Evolutionary conservation across 2,329 filamentous ascomycete genomes (phyloP), one percentile per base, ranked within the genome.

Genomic region (Apiospora hydei): DNA sequence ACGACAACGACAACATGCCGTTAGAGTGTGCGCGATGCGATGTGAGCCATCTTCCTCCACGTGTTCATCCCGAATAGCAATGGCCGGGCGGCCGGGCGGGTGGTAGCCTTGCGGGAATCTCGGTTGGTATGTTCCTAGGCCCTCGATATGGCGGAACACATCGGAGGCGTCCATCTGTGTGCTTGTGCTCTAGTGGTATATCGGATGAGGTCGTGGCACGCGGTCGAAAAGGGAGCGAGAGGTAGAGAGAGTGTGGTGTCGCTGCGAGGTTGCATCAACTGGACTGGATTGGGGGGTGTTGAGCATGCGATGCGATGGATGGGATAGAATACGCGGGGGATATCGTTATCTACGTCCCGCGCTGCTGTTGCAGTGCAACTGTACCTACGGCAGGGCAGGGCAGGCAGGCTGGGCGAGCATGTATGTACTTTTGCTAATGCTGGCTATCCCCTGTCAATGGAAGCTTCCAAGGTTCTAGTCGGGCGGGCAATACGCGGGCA

Each of bases 1-100:
- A 81, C 93, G 89, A 82, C 93, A 96, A 74, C 93, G 90, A 79
- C 92, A 94, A 79, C 93, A 95, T 30, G 93, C 93, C 69, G 93
- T 94, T 78, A 96, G 82, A 7, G 93, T 95, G 80, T 95, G 93
- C 43, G 93, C 93, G 76, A 95, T 91, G 76, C 92, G 87, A 78
- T 89, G 85, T 72, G 88, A 82, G 77, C 85, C 83, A 72, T 89
- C 88, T 70, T 78, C 83, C 72, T 89, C 88, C 66, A 81, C 83
- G 44, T 83, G 81, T 53, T 86, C 85, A 68, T 86, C 84, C 51
- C 81, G 79, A 41, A 64, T 64, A 18, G 57, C 34, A n/a, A 64
- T 41, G 18, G 57, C 10, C 34, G 16, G 77, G 73, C 18, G 77
- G 75, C 43, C 77, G 78, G 76, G 77, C 70, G 74, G 77, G 34